Base-by-base conservation (phyloP, 2,329 filamentous ascomycete species). In the Elsinoe necatrix region DNA sequence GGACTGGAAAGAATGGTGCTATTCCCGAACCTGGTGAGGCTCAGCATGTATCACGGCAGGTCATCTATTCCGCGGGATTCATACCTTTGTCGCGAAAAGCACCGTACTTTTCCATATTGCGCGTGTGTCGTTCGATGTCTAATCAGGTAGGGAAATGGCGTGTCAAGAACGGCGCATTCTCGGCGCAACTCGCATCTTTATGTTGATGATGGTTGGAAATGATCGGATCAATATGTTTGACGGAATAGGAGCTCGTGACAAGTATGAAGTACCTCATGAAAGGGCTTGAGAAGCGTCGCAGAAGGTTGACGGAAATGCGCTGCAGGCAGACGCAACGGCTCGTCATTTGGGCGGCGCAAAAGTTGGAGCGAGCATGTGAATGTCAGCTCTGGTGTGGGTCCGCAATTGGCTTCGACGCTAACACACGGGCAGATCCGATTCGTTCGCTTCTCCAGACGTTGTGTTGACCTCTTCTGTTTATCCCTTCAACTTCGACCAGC, bases 1-100 rank as follows among this genome's bases (percentile, higher is more conserved):
- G 79, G 56, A 91, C 80, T 14, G 93, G 91, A 60, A 97, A 85
- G 75, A 98, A 98, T 58, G 93, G 93, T 62, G 93, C 89, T 69
- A 98, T 95, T 66, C 93, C 92, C 63, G 93, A 95, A 63, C 91
- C 92, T 97, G 64, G 20, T 31, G 43, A 42, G 20, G 48, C 31
- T 52, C 21, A 52, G 48, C 34, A 21, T 20, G 29, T 39, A 29
- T 39, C 48, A 29, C 48, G 34, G 48, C 48, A 50, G 25, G 18
- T 39, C 3, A 12, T 18, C 34, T n/a, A 25, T 21, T 37, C 18
- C 20, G 31, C 29, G 39, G 48, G 34, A 42, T 55, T 59, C 68
- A 62, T 76, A 88, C 90, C 90, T 82, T 86, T 83, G 73, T 96
- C 91, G 65, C 91, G 85, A 68, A 89, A 96, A 70, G 95, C 89